Evolutionary conservation across 2,329 filamentous ascomycete species (phyloP), one percentile per base, ranked within the genome.

Genomic region (Aureobasidium uvarum): DNA sequence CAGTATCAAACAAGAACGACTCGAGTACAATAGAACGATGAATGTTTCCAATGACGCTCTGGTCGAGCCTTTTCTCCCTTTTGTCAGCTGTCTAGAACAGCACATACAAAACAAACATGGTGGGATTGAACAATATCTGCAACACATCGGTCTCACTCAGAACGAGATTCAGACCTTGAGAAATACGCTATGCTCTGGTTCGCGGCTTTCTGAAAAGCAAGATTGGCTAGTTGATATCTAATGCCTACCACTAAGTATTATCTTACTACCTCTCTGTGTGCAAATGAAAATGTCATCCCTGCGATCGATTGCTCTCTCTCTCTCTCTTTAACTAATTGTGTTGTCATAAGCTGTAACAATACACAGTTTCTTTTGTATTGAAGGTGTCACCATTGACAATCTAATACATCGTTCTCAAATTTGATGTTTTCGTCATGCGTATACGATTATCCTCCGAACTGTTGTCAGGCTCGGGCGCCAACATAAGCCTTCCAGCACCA

Each of bases 121-220:
- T n/a, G 56, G 33, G 2, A 60, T 60, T 7, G 43, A 60, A 28
- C n/a, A n/a, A 28, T 60, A 60, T n/a, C 31, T 60, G 31, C 16
- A n/a, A 8, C 39, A 2, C 1, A 3, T 60, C 7, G 56, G 56
- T 7, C 23, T 60, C 4, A 39, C 5, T 20, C 8, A 25, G 14
- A 13, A 16, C 8, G 45, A 62, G 6, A 13, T 62, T 7, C 58
- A 62, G 16, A 28, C 31, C 5, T 10, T 62, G 1, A 25, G 20
- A 7, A 2, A 20, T 13, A 62, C 23, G 3, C 41, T 62, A 16
- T 10, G 13, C 2, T 62, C 58, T 14, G 45, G 2, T 1, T 48
- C 31, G 20, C 28, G 2, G 2, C 2, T 41, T 2, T 62, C 58
- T 11, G 58, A 50, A 20, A 62, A 62, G 20, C 43, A 62, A 13